Base-by-base conservation (phyloP, 495 filamentous ascomycete genomes). In the Chaetomidium leptoderma region DNA sequence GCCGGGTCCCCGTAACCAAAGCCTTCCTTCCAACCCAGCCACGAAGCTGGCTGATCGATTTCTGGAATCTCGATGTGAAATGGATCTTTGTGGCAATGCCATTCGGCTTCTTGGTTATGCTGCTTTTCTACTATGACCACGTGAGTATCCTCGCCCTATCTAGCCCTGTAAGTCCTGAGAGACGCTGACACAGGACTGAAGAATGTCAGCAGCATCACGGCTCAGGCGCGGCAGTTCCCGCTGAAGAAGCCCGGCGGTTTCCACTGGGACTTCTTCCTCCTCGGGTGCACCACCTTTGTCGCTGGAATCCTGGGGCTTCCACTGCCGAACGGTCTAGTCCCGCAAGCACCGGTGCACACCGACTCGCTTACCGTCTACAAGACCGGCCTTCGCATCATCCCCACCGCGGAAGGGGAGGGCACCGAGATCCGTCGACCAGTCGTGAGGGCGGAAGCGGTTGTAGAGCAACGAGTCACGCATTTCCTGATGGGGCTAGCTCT, bases 251-350 rank as follows among this genome's bases (percentile, higher is more conserved):
- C 46, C 29, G 17, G 46, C 29, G 46, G 29, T n/a, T 49, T 49
- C 46, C 46, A 33, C 46, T 49, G 46, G 46, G 46, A 49, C 46
- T 49, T 49, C 46, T 49, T 49, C 30, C 27, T 49, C 7, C 29
- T 19, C n/a, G 27, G 46, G 13, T 35, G 29, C 16, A 35, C 40
- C 19, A 44, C 40, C 6, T 44, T 44, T 24, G 46, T 33, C 7
- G 26, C 29, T 2, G 46, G n/a, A 9, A 19, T 49, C 27, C 27
- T 35, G 1, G 27, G n/a, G 6, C 30, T 44, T 8, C 40, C 19
- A 4, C 23, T 44, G 40, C 40, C 40, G 9, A 44, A 44, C 9
- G 19, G 40, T 3, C 40, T 44, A 6, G 19, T 44, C 6, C 40
- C 40, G 14, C 40, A 44, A 44, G 29, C 46, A 21, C 46, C 46